Conservation (phyloP, 2,329 filamentous ascomycete genomes). For the Calonectria ilicicola region DNA sequence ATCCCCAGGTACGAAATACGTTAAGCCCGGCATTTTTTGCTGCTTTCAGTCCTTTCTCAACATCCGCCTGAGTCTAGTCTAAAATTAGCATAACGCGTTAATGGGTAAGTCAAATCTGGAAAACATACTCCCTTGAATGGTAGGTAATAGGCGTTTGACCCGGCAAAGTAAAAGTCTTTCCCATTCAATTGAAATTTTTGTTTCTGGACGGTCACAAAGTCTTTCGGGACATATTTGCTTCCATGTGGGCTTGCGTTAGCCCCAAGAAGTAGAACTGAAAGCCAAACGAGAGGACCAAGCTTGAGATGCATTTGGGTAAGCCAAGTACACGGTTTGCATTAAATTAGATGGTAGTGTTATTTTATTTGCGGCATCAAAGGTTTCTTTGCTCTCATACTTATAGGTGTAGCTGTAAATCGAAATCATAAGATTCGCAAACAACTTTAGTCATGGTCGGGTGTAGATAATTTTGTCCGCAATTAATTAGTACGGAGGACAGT, state of each 20-base stretch:
- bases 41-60: conserved; percentile 62
- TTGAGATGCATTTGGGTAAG: not conserved
- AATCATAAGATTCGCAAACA: not conserved
- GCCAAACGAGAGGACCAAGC: not conserved
- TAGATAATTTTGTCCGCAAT: not conserved
- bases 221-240: conserved; percentile 20
- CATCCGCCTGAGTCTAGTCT: conserved; percentile 61
- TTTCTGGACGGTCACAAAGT: conserved; percentile 42
- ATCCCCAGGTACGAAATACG: conserved; percentile 72
- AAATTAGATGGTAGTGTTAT: too few species aligned
- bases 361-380: not conserved
- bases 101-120: accelerated
- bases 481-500: not conserved
- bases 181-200: conserved; percentile 55
- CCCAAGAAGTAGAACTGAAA: conserved; percentile 2
- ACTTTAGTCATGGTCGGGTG: too few species aligned
- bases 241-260: not conserved
- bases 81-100: not conserved
- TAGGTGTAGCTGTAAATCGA: not conserved
- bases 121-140: conserved; percentile 28
- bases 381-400: not conserved
- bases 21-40: conserved; percentile 63
- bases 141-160: conserved; percentile 69
- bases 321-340: too few species aligned
- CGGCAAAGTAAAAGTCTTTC: conserved; percentile 60